Percentiles rank a stretch among this genome's conserved stretches.
Conservation (phyloP, 768 basidiomycete genomes). For the Psilocybe sp. region DNA sequence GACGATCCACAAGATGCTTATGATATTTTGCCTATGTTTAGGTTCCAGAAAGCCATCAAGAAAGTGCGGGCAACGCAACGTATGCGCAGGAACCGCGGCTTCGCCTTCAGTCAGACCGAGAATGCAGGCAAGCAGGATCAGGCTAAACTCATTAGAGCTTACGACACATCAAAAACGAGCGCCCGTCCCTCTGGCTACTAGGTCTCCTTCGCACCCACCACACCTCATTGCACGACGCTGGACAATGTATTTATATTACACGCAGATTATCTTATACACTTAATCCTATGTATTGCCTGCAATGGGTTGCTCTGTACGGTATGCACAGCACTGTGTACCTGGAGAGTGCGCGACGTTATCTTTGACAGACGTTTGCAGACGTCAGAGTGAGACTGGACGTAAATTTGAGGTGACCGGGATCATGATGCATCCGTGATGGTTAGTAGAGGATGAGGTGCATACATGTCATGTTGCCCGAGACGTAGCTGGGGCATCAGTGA, state of each 20-base stretch:
- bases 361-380: neutral
- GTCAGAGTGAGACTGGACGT: neutral
- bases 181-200: conserved; percentile 77
- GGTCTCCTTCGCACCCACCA: conserved; percentile 9
- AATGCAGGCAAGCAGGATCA: conserved; percentile 84
- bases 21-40: conserved; percentile 27
- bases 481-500: conserved; percentile 2
- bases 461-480: neutral
- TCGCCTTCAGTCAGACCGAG: conserved; percentile 98
- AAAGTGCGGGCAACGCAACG: conserved; percentile 99
- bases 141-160: conserved; percentile 77
- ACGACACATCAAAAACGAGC: conserved; percentile 79
- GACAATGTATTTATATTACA: conserved; percentile 37
- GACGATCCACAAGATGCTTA: conserved; percentile 2
- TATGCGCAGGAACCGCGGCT: conserved; percentile 94
- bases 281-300: conserved; percentile 15
- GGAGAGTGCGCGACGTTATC: too few species aligned
- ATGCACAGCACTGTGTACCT: neutral
- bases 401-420: neutral
- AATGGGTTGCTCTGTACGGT: conserved; percentile 8
- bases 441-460: neutral
- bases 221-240: conserved; percentile 7
- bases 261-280: conserved; percentile 20
- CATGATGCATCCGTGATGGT: neutral
- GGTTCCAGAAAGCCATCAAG: conserved; percentile 99